phyloP scores from a whole-genome alignment of 2,329 filamentous ascomycete genomes.

The Malbranchea zuffiana region DNA sequence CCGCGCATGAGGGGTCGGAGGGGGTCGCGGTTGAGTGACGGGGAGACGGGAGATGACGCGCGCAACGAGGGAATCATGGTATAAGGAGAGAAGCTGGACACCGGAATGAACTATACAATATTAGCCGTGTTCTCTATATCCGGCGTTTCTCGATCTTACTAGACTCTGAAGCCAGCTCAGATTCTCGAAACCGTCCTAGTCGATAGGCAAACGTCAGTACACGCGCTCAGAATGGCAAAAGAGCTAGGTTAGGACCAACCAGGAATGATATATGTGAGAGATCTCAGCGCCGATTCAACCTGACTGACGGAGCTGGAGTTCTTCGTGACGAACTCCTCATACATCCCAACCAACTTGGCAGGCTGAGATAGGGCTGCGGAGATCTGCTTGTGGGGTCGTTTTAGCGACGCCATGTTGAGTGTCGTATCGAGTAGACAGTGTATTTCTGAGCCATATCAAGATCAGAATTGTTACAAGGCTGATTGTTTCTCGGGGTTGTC shows the following conservation, averaged over 20 bases:
- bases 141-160: constrained; percentile 34
- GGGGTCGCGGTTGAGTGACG: constrained; percentile 39
- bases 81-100: constrained; percentile 80
- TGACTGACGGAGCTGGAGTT: constrained; percentile 89
- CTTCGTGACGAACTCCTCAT: constrained; percentile 75
- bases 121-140: not conserved
- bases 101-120: constrained; percentile 57
- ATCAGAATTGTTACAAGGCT: no score
- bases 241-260: constrained; percentile 33
- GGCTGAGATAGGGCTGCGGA: constrained; percentile 25
- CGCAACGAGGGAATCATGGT: constrained; percentile 79
- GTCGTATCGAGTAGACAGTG: constrained; percentile 1
- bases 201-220: constrained; percentile 1
- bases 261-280: constrained; percentile 90
- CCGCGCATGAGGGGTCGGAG: constrained; percentile 48
- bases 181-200: constrained; percentile 49
- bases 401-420: constrained; percentile 25
- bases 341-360: constrained; percentile 31
- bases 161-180: constrained; percentile 88
- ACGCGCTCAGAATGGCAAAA: constrained; percentile 2
- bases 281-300: constrained; percentile 86
- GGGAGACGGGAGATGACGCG: constrained; percentile 49
- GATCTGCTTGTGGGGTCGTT: constrained; percentile 21
- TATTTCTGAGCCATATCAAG: no score
- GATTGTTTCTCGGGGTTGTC: no score